phyloP scores from a whole-genome alignment of 1,284 basidiomycete species.

The Malassezia furfur region DNA sequence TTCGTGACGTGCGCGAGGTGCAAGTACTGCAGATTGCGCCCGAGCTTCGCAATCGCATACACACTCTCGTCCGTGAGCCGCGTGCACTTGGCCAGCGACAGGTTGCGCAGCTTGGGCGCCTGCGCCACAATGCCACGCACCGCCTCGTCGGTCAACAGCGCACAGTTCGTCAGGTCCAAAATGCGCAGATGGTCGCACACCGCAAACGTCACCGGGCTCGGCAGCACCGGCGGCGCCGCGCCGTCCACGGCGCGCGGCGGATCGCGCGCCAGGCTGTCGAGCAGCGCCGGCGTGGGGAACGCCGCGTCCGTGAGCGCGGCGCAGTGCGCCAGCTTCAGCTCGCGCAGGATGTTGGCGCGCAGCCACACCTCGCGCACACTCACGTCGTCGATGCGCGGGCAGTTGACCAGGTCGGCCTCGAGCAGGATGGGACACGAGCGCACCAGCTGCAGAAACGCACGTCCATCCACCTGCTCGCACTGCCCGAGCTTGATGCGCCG shows the following conservation, averaged over 20 bases:
- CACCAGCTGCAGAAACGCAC: constrained; percentile 30
- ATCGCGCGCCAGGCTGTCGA: neutral
- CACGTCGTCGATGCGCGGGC: constrained; percentile 66
- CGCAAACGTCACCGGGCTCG: constrained; percentile 18
- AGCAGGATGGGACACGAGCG: constrained; percentile 69
- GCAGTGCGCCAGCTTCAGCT: constrained; percentile 77
- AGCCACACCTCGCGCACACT: constrained; percentile 77
- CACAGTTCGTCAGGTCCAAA: constrained; percentile 64
- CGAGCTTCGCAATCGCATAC: constrained; percentile 73
- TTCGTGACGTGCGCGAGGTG: constrained; percentile 80
- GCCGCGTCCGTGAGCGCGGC: constrained; percentile 68
- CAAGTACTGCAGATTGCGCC: constrained; percentile 84
- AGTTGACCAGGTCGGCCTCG: constrained; percentile 84
- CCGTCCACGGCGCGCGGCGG: constrained; percentile 5
- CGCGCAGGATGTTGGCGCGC: constrained; percentile 70
- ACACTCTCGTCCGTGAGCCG: constrained; percentile 76
- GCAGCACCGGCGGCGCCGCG: constrained; percentile 64
- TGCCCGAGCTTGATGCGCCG: constrained; percentile 53
- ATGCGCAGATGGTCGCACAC: constrained; percentile 45
- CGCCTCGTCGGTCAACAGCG: constrained; percentile 71
- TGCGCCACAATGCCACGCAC: constrained; percentile 79
- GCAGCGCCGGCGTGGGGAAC: constrained; percentile 58
- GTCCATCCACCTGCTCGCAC: constrained; percentile 32
- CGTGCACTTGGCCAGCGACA: constrained; percentile 83
- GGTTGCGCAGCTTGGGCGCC: constrained; percentile 79